Base-by-base conservation (phyloP, 805 yeast genomes). In the Clavispora phyllophila region DNA sequence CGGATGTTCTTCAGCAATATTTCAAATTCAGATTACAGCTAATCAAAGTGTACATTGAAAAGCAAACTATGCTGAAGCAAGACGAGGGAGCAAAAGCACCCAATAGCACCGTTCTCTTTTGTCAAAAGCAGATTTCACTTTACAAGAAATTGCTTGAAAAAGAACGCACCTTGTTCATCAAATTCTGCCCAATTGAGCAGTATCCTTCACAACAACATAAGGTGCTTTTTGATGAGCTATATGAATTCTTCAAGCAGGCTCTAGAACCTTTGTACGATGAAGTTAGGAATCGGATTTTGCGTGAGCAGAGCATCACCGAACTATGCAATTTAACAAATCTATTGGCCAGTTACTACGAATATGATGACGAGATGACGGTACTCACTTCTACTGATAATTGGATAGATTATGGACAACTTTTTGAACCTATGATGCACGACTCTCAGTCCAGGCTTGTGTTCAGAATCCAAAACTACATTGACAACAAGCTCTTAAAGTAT, bases 371-470 rank as follows among this genome's bases (percentile, higher is more conserved):
- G 17, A 27, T 41, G 5, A 34, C 43, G 1, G 44, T 48, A 7
- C 29, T 13, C 9, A 23, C 32, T 22, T 54, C 51, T 17, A 45
- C 43, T 19, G 43, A 40, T 39, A 45, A 53, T 57, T 35, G 51
- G 62, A 61, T 72, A n/a, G 72, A 78, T 44, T 73, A 75, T 46
- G 86, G 81, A 9, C 72, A 70, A 35, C 62, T 88, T 4, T 82
- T 87, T 48, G 78, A 77, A 42, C 90, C 95, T 0, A 76, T 88
- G 9, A 60, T 84, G 20, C 79, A 81, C 43, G 95, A 85, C 54
- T 78, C 83, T 0, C 98, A 91, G 62, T 74, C 87, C 2, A 70
- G 96, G 46, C 68, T 91, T 31, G 82, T 88, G 2, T 86, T 90
- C 60, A 72, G 91, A 51, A 83, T 85, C 10, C 93, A 87, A 57